These are phyloP conservation scores for Colletotrichum musicola DNA, from an alignment of 2,329 filamentous ascomycete genomes.

Conservation along the genomic window DNA sequence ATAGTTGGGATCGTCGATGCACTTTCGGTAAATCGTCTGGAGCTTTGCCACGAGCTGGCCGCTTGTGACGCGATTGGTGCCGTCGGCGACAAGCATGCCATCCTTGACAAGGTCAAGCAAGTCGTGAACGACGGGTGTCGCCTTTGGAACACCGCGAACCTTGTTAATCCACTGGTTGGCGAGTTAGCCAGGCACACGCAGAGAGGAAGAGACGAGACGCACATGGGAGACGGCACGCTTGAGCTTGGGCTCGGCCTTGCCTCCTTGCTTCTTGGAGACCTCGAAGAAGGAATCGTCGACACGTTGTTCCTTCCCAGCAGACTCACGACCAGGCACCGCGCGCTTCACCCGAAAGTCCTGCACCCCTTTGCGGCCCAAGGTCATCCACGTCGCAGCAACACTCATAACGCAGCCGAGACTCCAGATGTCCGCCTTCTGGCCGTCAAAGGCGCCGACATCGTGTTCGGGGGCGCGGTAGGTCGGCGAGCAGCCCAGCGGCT, in stretches of 20 bases:
- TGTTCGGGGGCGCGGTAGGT: constrained; percentile 24
- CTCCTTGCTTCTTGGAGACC: background rate
- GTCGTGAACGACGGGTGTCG: background rate
- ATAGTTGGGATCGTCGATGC: background rate
- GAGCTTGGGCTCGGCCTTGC: background rate
- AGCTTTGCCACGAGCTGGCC: background rate
- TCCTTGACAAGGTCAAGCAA: constrained; percentile 3
- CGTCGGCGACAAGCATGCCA: constrained; percentile 3
- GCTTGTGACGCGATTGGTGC: background rate
- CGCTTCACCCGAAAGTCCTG: background rate
- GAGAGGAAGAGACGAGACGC: background rate
- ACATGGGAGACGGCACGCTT: constrained; percentile 14
- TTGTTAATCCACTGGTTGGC: constrained; percentile 8
- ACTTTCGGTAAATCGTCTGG: constrained; percentile 2
- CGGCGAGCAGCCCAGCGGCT: constrained; percentile 2
- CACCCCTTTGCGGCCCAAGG: constrained; percentile 1
- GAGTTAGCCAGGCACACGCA: background rate
- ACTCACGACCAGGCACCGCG: background rate
- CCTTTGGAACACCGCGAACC: background rate
- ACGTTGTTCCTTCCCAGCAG: background rate
- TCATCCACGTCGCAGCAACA: constrained; percentile 26
- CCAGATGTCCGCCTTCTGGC: constrained; percentile 17
- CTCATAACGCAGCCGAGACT: constrained; percentile 25
- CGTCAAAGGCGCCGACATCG: background rate
- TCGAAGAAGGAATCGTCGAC: constrained; percentile 16